A percentile compares a stretch with the other conserved stretches of the same genome.
These are phyloP conservation scores for Chaetomium olivaceum DNA, from an alignment of 2,329 filamentous ascomycete species.

Conservation along the genomic window DNA sequence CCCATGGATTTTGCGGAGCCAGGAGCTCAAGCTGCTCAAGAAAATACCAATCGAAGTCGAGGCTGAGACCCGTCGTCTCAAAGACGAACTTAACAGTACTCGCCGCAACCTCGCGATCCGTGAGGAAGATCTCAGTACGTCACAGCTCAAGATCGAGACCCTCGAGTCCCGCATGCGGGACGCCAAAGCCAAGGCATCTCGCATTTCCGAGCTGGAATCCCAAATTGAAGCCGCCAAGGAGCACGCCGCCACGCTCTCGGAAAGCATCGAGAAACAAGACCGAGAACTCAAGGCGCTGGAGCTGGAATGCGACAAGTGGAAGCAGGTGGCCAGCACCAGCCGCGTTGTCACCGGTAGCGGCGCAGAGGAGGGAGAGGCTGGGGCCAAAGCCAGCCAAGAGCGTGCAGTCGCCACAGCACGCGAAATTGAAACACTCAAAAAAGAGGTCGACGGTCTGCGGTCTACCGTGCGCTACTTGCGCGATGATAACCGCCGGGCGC, in stretches of 20 bases:
- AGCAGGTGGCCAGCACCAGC: conserved; percentile 66
- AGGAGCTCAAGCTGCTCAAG: conserved; percentile 80
- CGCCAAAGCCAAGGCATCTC: conserved; percentile 72
- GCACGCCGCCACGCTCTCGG: conserved; percentile 55
- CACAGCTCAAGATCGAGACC: conserved; percentile 89
- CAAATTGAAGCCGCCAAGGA: conserved; percentile 56
- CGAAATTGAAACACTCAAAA: conserved; percentile 71
- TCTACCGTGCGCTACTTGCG: conserved; percentile 67
- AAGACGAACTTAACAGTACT: conserved; percentile 76
- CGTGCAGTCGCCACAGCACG: conserved; percentile 68
- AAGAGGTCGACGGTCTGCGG: conserved; percentile 65
- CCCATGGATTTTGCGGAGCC: conserved; percentile 82
- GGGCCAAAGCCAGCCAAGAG: conserved; percentile 61
- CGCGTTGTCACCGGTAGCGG: conserved; percentile 50
- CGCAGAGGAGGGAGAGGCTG: conserved; percentile 44
- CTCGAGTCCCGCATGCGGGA: conserved; percentile 86
- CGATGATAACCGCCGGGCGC: conserved; percentile 65
- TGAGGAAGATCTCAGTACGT: conserved; percentile 82
- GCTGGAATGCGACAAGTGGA: conserved; percentile 68
- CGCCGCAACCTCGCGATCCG: conserved; percentile 70
- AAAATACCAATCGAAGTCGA: conserved; percentile 78
- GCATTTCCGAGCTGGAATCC: conserved; percentile 65
- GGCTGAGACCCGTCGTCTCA: conserved; percentile 77
- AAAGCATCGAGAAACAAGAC: conserved; percentile 67
- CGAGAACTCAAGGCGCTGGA: conserved; percentile 66